phyloP scores from a whole-genome alignment of 331 rosid species.

The Pyracantha coccinea region DNA sequence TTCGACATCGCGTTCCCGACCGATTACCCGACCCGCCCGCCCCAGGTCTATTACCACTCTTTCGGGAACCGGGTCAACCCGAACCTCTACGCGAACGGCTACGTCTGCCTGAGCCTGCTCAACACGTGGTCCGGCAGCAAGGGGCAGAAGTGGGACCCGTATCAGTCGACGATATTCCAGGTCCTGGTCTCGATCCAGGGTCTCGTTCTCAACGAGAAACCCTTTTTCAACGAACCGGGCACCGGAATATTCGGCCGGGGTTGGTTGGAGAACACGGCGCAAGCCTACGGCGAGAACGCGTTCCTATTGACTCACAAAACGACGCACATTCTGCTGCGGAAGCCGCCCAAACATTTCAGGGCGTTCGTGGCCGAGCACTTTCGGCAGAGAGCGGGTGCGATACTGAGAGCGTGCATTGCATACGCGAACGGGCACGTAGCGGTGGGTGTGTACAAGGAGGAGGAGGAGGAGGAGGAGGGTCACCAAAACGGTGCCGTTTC shows the following conservation, averaged over 20 bases:
- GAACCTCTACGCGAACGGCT: conserved; percentile 31
- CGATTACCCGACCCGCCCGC: conserved; percentile 43
- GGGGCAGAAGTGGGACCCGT: conserved; percentile 41
- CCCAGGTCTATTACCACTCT: conserved; percentile 32
- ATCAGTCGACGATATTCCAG: conserved; percentile 39
- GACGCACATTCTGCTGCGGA: conserved; percentile 7
- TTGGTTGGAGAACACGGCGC: background rate
- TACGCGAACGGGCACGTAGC: conserved; percentile 28
- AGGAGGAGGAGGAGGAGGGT: background rate
- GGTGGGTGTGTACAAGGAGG: conserved; percentile 23
- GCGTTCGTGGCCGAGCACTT: conserved; percentile 18
- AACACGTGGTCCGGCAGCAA: conserved; percentile 42
- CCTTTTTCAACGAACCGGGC: conserved; percentile 53
- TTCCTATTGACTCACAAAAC: conserved; percentile 19
- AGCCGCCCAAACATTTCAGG: conserved; percentile 31
- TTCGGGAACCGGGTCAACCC: conserved; percentile 43
- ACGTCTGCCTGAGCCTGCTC: conserved; percentile 55
- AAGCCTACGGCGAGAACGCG: conserved; percentile 23
- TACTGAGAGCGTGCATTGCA: conserved; percentile 34
- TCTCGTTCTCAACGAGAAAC: conserved; percentile 52
- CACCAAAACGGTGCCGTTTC: background rate
- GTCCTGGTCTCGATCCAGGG: conserved; percentile 52
- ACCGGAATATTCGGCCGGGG: background rate
- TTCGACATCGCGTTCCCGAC: conserved; percentile 47
- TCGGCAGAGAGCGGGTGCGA: conserved; percentile 2